Percentiles rank a stretch among this genome's conserved stretches.
Evolutionary conservation across 192 early-diverging fungal genomes (phyloP).

Genomic region (Phlyctochytrium arcticum): DNA sequence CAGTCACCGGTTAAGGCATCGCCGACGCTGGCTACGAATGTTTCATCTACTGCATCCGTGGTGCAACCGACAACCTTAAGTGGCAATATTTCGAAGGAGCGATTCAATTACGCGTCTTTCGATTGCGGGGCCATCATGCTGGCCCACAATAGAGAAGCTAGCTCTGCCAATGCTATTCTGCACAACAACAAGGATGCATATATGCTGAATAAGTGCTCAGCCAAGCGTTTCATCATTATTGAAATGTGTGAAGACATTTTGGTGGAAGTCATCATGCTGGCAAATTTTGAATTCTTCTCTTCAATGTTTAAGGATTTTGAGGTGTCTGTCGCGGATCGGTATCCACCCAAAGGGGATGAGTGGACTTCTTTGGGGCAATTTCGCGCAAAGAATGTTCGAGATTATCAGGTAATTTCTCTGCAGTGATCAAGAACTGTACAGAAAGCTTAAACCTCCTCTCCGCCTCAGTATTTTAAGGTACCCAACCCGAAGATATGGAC

Average conservation of each 20-base stretch:
- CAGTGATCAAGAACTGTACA: too few relatives aligned
- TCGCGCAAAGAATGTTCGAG: constrained; percentile 79
- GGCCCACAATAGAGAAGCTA: constrained; percentile 79
- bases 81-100: constrained; percentile 52
- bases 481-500: constrained; percentile 71
- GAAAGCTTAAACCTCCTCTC: too few relatives aligned
- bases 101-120: constrained; percentile 94
- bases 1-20: too few relatives aligned
- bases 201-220: constrained; percentile 87
- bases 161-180: constrained; percentile 74
- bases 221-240: constrained; percentile 78
- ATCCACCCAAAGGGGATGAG: constrained; percentile 67
- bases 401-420: constrained; percentile 46
- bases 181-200: constrained; percentile 92
- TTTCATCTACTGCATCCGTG: too few relatives aligned
- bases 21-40: too few relatives aligned
- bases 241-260: constrained; percentile 94
- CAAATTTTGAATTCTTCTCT: constrained; percentile 96
- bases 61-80: background rate
- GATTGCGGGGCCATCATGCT: constrained; percentile 91
- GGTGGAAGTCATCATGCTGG: constrained; percentile 83
- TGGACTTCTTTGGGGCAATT: constrained; percentile 85
- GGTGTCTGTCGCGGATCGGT: constrained; percentile 69
- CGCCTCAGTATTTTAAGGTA: constrained; percentile 85
- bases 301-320: constrained; percentile 87